Evolutionary conservation across 176 grass and related monocot species (phyloP).

Genomic region (Miscanthus lutarioriparius): DNA sequence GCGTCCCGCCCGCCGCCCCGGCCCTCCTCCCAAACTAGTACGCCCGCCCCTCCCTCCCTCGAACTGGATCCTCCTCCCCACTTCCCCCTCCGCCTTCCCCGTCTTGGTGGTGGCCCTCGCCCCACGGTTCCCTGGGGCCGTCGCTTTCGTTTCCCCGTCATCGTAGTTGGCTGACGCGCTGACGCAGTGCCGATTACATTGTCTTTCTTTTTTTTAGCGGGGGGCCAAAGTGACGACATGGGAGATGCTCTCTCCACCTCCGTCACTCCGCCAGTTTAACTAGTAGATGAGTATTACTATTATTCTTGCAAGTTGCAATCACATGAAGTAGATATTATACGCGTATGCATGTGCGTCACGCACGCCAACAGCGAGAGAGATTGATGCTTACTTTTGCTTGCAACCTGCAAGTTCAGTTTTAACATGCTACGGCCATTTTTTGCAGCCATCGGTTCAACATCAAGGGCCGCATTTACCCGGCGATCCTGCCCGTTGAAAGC

Average conservation of each 20-base stretch:
- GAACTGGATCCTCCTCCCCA: not conserved
- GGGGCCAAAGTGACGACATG: not conserved
- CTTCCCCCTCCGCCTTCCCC: not conserved
- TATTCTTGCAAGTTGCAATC: not conserved
- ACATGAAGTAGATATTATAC: no score
- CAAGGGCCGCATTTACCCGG: conserved; percentile 89
- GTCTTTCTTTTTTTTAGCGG: not conserved
- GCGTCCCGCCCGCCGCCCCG: conserved; percentile 67
- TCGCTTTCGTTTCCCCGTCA: not conserved
- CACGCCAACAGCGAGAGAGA: not conserved
- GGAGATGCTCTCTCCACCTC: not conserved
- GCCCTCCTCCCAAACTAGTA: conserved; percentile 66
- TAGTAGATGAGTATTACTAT: not conserved
- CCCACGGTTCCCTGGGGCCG: not conserved
- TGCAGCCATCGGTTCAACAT: conserved; percentile 83
- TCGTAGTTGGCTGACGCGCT: not conserved
- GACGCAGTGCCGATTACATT: no score
- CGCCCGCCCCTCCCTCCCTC: not conserved
- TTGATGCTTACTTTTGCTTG: not conserved
- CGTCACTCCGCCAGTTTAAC: not conserved
- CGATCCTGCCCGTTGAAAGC: conserved; percentile 73
- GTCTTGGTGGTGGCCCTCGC: not conserved
- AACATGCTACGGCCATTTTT: not conserved
- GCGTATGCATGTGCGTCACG: not conserved
- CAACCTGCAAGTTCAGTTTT: not conserved